Percentiles rank a stretch among this genome's conserved stretches.
Conservation (phyloP, 2,329 filamentous ascomycete genomes). For the Monilinia fructicola region DNA sequence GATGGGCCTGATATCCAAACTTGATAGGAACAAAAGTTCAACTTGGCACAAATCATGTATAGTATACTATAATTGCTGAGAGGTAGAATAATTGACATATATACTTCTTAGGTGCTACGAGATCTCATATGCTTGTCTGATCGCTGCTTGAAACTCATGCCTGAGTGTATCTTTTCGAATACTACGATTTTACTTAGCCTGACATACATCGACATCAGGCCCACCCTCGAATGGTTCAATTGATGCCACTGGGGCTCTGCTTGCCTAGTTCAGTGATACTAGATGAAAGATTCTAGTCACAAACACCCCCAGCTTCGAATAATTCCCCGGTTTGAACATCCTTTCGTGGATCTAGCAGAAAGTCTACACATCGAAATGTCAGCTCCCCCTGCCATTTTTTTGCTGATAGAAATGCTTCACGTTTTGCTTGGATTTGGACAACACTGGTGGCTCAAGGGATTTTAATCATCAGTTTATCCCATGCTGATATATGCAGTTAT, state of each 20-base stretch:
- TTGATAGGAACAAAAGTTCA: conserved; percentile 15
- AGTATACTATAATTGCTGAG: conserved; percentile 24
- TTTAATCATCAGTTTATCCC: neutral
- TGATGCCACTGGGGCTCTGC: neutral
- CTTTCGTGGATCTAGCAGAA: too few species aligned
- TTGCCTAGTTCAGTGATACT: neutral
- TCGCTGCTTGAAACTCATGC: neutral
- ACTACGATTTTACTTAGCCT: neutral
- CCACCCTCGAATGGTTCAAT: neutral
- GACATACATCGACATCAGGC: neutral
- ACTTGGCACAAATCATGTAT: conserved; percentile 20
- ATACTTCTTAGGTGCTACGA: conserved; percentile 10
- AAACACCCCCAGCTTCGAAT: neutral
- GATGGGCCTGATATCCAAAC: conserved; percentile 23
- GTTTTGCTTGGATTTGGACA: too few species aligned
- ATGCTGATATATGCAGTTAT: neutral
- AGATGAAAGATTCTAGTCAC: neutral
- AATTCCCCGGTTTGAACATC: neutral
- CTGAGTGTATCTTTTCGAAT: neutral
- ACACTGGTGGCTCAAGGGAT: too few species aligned
- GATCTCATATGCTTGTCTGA: neutral
- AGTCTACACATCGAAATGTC: too few species aligned
- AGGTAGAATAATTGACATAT: conserved; percentile 17
- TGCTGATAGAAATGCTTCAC: neutral
- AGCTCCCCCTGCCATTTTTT: neutral